Evolutionary conservation across 371 early-diverging fungal genomes (phyloP), one percentile per base, ranked within the genome.

Genomic region (Mortierella sp.): DNA sequence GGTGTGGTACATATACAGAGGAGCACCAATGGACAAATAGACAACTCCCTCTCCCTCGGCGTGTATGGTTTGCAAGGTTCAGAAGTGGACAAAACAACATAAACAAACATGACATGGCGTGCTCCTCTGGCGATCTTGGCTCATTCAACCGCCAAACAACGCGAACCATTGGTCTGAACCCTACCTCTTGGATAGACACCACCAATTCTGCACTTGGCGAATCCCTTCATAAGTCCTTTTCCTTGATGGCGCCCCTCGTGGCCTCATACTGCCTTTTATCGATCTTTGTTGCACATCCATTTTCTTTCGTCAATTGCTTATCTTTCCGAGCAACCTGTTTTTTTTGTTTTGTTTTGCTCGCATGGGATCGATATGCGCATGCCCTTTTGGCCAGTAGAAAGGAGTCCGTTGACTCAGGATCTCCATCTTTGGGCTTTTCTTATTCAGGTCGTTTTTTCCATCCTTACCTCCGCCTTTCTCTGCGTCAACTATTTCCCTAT

Each of bases 91-190:
- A 19, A 19, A 19, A 34, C 61, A 5, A 21, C n/a, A n/a, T n/a
- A 61, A 61, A 31, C 61, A 61, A 31, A 0, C 19, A 19, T 43
- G 44, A 31, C 75, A 80, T 75, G 80, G 72, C 80, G 80, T 80
- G 80, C 80, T 80, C 28, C 51, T 19, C 1, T 72, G 31, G 69
- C 67, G 80, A 76, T 80, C 80, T 80, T 75, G 57, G 80, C 80
- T 72, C 80, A 75, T 75, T 19, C 46, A 9, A 26, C 48, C 28
- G 34, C 6, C 64, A 34, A 61, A 16, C 61, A 6, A 61, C 31
- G 31, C 0, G 61, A 31, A 34, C 34, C 48, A 55, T 48, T 24
- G 21, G 16, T 71, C 37, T 6, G 57, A 46, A 70, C 37, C 57
- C 71, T 53, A 40, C 37, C 26, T 67, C 21, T 34, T 37, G n/a